Evolutionary conservation across 495 filamentous ascomycete species (phyloP).

Genomic region (Aspergillus leporis): DNA sequence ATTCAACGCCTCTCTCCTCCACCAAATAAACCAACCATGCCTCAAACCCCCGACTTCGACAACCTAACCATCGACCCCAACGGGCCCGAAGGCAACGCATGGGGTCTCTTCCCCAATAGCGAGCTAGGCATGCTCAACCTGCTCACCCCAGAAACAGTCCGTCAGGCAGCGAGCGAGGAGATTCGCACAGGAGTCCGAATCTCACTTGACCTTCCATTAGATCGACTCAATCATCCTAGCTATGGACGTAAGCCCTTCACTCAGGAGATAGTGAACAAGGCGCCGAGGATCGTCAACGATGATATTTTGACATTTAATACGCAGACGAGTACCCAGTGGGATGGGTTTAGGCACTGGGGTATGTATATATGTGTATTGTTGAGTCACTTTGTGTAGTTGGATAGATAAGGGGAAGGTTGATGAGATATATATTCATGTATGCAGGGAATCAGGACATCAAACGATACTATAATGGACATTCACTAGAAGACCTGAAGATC

Average conservation of each 20-base stretch:
- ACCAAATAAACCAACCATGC: slow-evolving; percentile 7
- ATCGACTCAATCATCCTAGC: slow-evolving; percentile 27
- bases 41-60: slow-evolving; percentile 37
- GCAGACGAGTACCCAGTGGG: slow-evolving; percentile 58
- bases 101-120: slow-evolving; percentile 48
- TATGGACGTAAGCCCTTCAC: slow-evolving; percentile 33
- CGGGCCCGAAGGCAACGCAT: slow-evolving; percentile 50
- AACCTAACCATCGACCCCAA: slow-evolving; percentile 44
- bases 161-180: slow-evolving; percentile 45
- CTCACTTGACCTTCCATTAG: slow-evolving; percentile 41
- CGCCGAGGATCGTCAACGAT: slow-evolving; percentile 53
- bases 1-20: not conserved
- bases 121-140: slow-evolving; percentile 53
- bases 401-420: too few relatives aligned
- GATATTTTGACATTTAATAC: slow-evolving; percentile 63
- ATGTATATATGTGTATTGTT: slow-evolving; percentile 2
- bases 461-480: slow-evolving; percentile 63
- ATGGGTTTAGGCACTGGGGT: slow-evolving; percentile 56
- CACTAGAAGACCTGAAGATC: slow-evolving; percentile 54
- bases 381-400: not conserved
- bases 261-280: slow-evolving; percentile 37
- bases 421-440: not conserved
- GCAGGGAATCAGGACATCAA: slow-evolving; percentile 52
- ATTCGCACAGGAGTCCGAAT: slow-evolving; percentile 52
- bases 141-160: slow-evolving; percentile 47